These are phyloP conservation scores for Cardamine resedifolia DNA, from an alignment of 345 rosid species.

Conservation along the genomic window DNA sequence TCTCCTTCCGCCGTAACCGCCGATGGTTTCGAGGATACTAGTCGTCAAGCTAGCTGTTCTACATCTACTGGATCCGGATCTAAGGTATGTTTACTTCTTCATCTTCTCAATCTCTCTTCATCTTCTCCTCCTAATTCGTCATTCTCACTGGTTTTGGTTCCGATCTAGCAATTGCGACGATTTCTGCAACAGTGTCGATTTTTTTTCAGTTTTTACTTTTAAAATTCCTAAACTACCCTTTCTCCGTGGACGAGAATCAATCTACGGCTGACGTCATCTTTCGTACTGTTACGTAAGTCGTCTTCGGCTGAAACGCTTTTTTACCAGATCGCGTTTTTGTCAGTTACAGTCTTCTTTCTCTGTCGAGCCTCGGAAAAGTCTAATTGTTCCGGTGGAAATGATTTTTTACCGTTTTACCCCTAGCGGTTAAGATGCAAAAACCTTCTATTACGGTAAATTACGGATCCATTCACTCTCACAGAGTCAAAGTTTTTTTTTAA, in stretches of 20 bases:
- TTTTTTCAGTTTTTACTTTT: background rate
- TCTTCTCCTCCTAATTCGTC: background rate
- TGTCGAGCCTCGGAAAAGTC: background rate
- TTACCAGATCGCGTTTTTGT: background rate
- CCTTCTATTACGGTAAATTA: background rate
- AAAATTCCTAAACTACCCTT: background rate
- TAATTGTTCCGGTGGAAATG: background rate
- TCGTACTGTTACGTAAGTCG: background rate
- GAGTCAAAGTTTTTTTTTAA: background rate
- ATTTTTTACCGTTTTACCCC: background rate
- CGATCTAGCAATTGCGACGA: constrained; percentile 8
- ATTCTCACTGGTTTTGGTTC: background rate
- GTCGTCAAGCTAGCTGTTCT: constrained; percentile 43
- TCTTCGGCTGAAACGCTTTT: background rate
- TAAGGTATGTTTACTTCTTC: constrained; percentile 47
- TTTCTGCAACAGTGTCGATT: background rate
- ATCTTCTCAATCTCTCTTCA: background rate
- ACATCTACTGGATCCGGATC: constrained; percentile 61
- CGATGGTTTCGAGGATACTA: constrained; percentile 64
- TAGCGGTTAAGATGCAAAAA: background rate
- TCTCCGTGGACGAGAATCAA: background rate
- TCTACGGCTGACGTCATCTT: background rate
- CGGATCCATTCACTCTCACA: background rate
- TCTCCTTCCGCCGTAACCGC: constrained; percentile 58
- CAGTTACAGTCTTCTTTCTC: background rate